phyloP scores from a whole-genome alignment of 2,329 filamentous ascomycete genomes.

The Botrytis byssoidea region DNA sequence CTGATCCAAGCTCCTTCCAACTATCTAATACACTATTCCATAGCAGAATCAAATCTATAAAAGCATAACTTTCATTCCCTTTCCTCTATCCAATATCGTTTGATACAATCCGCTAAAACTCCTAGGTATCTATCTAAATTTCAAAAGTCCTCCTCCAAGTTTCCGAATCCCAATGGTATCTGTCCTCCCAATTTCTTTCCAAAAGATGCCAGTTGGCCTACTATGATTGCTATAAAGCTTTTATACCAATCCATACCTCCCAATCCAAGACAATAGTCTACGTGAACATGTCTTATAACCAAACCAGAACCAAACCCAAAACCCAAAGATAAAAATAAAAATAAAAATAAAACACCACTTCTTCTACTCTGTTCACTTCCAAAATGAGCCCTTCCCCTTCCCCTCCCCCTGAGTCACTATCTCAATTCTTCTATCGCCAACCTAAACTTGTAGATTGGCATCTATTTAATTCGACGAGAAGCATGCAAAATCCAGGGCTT shows the following conservation, averaged over 20 bases:
- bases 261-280: neutral
- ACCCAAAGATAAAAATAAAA: neutral
- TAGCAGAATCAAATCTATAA: neutral
- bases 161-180: slow-evolving; percentile 8
- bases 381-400: neutral
- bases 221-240: neutral
- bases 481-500: slow-evolving; percentile 6
- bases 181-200: slow-evolving; percentile 10
- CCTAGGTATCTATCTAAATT: slow-evolving; percentile 17
- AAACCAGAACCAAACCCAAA: neutral
- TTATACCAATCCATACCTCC: slow-evolving; percentile 7
- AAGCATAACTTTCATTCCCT: neutral
- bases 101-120: neutral
- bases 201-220: neutral
- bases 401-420: neutral
- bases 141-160: neutral
- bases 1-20: neutral
- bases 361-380: neutral
- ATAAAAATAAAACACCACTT: neutral
- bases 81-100: neutral
- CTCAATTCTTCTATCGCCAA: neutral
- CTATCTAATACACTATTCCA: neutral
- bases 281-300: neutral
- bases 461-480: slow-evolving; percentile 6
- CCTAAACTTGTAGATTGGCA: neutral